Evolutionary conservation across 306 rosid species (phyloP).

Genomic region (Trifolium repens): DNA sequence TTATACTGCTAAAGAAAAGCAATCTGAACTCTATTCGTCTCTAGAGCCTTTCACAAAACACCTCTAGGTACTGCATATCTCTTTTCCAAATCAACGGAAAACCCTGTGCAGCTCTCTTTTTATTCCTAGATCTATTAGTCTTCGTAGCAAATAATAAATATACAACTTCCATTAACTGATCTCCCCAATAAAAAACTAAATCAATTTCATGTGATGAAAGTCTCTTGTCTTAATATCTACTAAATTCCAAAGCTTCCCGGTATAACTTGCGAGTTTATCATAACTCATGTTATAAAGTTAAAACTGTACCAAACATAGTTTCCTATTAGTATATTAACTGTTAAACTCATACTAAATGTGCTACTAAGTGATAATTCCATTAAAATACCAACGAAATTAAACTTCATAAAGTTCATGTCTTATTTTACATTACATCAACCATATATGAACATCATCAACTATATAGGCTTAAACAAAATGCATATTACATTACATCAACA

Average conservation of each 20-base stretch:
- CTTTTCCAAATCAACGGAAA: background rate
- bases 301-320: background rate
- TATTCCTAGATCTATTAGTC: background rate
- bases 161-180: background rate
- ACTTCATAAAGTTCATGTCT: background rate
- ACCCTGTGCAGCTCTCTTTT: background rate
- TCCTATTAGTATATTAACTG: background rate
- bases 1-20: background rate
- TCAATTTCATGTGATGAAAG: background rate
- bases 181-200: conserved; percentile 8
- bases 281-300: background rate
- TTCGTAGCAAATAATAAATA: background rate
- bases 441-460: too few relatives aligned
- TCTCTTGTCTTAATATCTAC: background rate
- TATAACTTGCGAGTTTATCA: background rate
- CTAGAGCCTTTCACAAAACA: background rate
- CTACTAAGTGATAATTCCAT: conserved; percentile 16
- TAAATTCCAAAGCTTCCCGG: background rate
- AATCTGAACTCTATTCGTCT: background rate
- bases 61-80: background rate
- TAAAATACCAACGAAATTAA: background rate
- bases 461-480: background rate
- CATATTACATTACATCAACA: background rate
- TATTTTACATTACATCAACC: too few relatives aligned
- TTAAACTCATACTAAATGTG: background rate